Base-by-base conservation (phyloP, 2,329 filamentous ascomycete genomes). In the Ploettnerulaceae sp. region DNA sequence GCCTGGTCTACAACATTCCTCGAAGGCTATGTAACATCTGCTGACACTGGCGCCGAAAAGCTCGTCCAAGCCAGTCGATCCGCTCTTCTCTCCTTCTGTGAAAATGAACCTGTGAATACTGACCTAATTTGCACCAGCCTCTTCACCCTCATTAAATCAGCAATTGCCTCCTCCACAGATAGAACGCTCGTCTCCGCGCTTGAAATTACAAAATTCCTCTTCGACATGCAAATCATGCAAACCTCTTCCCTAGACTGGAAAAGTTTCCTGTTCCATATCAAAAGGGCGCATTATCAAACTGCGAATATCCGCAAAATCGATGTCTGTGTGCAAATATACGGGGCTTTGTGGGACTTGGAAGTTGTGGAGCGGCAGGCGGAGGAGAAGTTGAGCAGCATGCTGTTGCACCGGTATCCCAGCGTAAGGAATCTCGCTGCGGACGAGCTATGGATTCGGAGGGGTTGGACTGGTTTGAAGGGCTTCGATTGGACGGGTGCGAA, bases 251-350 rank as follows among this genome's bases (percentile, higher is more conserved):
- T 56, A 5, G 50, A 59, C 54, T 58, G 53, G 28, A 78, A 79
- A 50, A 72, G 66, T 5, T 67, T 95, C 3, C 88, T 89, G 49
- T 71, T 81, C 5, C 71, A 81, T 26, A 78, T 84, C 3, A 88
- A 94, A 60, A 89, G 84, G 65, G 77, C 86, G 0, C 86, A 90
- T 53, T 90, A 86, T 70, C 91, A 90, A 67, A 86, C 84, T 1
- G 81, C 84, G 15, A 93, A 88, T 63, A 78, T 95, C 33, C 78
- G 82, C 40, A 91, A 93, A 64, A 73, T 97, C 1, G 79, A 88
- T 62, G 85, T 88, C 0, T 88, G 86, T 17, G 71, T 94, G 51
- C 84, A 83, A 59, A 77, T 93, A 9, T 97, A 96, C 66, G 78
- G 82, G 2, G 81, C 80, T 0, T 67, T 95, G 20, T 79, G 80